phyloP scores from a whole-genome alignment of 495 filamentous ascomycete species.

The Elasticomyces elasticus region DNA sequence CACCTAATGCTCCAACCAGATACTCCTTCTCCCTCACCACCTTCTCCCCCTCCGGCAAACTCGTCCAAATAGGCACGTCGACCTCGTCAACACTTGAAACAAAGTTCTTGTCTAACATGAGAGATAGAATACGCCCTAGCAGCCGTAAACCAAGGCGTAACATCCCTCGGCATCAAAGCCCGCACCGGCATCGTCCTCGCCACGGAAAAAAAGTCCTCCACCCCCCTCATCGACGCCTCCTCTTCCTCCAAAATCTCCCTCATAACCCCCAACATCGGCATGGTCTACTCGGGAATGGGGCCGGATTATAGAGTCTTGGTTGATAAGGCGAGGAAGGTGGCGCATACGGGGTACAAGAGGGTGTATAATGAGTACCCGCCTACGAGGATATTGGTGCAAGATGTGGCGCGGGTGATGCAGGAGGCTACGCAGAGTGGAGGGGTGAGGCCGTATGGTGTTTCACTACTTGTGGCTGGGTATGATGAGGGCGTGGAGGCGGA shows the following conservation, averaged over 20 bases:
- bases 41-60: slow-evolving; percentile 97
- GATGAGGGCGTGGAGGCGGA: slow-evolving; percentile 74
- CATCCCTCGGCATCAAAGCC: slow-evolving; percentile 96
- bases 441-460: slow-evolving; percentile 96
- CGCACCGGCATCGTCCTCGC: slow-evolving; percentile 98
- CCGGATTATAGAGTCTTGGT: slow-evolving; percentile 96
- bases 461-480: slow-evolving; percentile 91
- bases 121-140: slow-evolving; percentile 91
- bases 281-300: slow-evolving; percentile 99
- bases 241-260: slow-evolving; percentile 96
- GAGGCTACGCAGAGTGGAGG: slow-evolving; percentile 96
- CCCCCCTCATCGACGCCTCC: slow-evolving; percentile 82
- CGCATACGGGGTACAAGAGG: slow-evolving; percentile 98
- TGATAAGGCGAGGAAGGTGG: slow-evolving; percentile 94
- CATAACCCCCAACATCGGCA: slow-evolving; percentile 97
- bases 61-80: slow-evolving; percentile 64
- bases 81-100: neutral
- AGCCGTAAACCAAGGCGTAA: slow-evolving; percentile 97
- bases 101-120: neutral
- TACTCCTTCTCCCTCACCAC: slow-evolving; percentile 99
- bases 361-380: slow-evolving; percentile 99
- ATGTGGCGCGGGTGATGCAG: slow-evolving; percentile 95
- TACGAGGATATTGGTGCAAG: slow-evolving; percentile 95
- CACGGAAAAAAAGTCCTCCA: slow-evolving; percentile 98
- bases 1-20: too few relatives aligned